These are phyloP conservation scores for Leptographium wingfieldii DNA, from an alignment of 2,329 filamentous ascomycete species.

Conservation along the genomic window DNA sequence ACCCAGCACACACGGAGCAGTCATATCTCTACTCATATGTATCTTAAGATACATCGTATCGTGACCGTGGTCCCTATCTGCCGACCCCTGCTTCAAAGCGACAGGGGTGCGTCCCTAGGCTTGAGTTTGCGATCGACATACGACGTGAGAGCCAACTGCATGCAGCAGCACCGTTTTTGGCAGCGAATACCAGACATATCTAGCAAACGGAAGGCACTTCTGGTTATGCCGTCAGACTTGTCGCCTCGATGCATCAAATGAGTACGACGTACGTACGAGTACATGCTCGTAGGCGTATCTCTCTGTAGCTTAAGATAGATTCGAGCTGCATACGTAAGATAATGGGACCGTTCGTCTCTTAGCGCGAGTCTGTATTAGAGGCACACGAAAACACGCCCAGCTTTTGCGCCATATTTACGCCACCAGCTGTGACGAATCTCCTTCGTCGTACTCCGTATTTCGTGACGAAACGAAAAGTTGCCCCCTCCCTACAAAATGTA, in stretches of 20 bases:
- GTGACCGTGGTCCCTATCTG: slow-evolving; percentile 5
- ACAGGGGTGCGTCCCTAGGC: not conserved
- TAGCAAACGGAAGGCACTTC: too few relatives aligned
- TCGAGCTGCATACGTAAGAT: not conserved
- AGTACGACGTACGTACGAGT: not conserved
- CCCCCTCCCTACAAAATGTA: not conserved
- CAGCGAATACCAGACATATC: too few relatives aligned
- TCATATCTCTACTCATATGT: not conserved
- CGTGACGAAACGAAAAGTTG: not conserved
- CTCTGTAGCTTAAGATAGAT: not conserved
- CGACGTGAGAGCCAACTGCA: not conserved
- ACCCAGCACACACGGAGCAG: not conserved
- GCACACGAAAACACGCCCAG: not conserved
- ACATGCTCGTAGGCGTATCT: not conserved
- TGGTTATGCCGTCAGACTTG: too few relatives aligned
- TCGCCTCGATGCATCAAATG: too few relatives aligned
- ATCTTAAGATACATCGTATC: not conserved
- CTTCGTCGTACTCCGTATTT: too few relatives aligned
- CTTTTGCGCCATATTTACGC: not conserved
- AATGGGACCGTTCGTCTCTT: not conserved
- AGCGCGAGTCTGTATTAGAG: not conserved
- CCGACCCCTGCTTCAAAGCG: slow-evolving; percentile 5
- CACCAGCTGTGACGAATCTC: not conserved
- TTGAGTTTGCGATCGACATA: not conserved
- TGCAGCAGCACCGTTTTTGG: not conserved